phyloP scores from a whole-genome alignment of 306 rosid species.

The Ceratonia siliqua region DNA sequence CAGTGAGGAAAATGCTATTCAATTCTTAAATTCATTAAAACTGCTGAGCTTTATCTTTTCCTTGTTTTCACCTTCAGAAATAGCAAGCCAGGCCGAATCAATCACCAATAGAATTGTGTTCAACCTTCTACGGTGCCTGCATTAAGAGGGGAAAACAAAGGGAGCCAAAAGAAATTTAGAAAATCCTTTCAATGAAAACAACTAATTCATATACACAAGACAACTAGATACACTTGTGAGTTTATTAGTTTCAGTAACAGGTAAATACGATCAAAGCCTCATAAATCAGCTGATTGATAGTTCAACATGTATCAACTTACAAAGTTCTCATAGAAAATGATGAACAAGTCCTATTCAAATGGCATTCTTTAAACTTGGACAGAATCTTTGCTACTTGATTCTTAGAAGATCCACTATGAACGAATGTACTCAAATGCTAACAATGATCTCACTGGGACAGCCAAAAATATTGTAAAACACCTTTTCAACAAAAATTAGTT shows the following conservation, averaged over 20 bases:
- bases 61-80: conserved; percentile 18
- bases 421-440: conserved; percentile 8
- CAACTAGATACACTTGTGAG: neutral
- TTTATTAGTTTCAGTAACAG: conserved; percentile 13
- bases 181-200: conserved; percentile 10
- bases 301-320: neutral
- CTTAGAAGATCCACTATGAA: conserved; percentile 3
- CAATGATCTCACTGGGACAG: conserved; percentile 6
- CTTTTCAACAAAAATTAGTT: conserved; percentile 1
- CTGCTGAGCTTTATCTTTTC: neutral
- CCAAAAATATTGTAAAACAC: conserved; percentile 1
- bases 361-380: neutral
- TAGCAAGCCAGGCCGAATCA: conserved; percentile 5
- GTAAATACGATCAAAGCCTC: neutral
- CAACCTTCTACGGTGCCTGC: conserved; percentile 29
- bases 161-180: conserved; percentile 16
- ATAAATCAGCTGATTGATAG: conserved; percentile 16
- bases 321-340: neutral
- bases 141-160: conserved; percentile 20
- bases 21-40: conserved; percentile 20
- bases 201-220: neutral
- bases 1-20: conserved; percentile 23
- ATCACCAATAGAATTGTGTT: conserved; percentile 30
- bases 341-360: conserved; percentile 5
- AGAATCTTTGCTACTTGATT: conserved; percentile 7